Evolutionary conservation across 306 rosid genomes (phyloP).

Genomic region (Acmispon strigosus): DNA sequence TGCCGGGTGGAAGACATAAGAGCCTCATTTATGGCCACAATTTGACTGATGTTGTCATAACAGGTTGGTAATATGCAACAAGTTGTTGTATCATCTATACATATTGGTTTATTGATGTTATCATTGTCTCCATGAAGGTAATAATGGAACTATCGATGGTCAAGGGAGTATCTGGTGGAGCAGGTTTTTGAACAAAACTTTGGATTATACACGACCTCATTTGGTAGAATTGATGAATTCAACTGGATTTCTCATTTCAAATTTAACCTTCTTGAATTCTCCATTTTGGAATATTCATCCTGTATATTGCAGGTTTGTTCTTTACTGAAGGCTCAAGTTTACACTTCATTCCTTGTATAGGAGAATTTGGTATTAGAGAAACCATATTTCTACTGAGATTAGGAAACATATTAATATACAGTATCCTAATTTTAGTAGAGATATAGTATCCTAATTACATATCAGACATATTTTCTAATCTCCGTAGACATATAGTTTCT

Average conservation of each 20-base stretch:
- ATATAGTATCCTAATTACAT: too few species aligned
- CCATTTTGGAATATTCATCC: slow-evolving; percentile 88
- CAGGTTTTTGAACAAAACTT: slow-evolving; percentile 47
- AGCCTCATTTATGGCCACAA: slow-evolving; percentile 68
- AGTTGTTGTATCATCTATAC: neutral
- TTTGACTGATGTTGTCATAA: slow-evolving; percentile 72
- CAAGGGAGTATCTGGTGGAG: slow-evolving; percentile 84
- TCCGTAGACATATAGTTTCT: too few species aligned
- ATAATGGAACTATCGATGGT: slow-evolving; percentile 63
- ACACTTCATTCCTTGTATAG: neutral
- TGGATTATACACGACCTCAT: slow-evolving; percentile 76
- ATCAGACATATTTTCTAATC: too few species aligned
- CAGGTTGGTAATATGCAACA: slow-evolving; percentile 44
- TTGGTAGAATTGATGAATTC: slow-evolving; percentile 75
- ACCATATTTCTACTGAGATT: too few species aligned
- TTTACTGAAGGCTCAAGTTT: slow-evolving; percentile 8
- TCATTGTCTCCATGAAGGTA: slow-evolving; percentile 43
- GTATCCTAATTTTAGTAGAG: too few species aligned
- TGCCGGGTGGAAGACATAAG: slow-evolving; percentile 69
- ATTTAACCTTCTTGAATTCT: slow-evolving; percentile 64
- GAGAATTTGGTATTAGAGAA: too few species aligned
- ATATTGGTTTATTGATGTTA: slow-evolving; percentile 23
- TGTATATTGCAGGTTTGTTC: slow-evolving; percentile 77
- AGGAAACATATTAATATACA: too few species aligned
- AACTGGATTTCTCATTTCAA: slow-evolving; percentile 57